A percentile compares a stretch with the other conserved stretches of the same genome.
Evolutionary conservation across 1,284 basidiomycete species (phyloP).

Genomic region (Malassezia brasiliensis): DNA sequence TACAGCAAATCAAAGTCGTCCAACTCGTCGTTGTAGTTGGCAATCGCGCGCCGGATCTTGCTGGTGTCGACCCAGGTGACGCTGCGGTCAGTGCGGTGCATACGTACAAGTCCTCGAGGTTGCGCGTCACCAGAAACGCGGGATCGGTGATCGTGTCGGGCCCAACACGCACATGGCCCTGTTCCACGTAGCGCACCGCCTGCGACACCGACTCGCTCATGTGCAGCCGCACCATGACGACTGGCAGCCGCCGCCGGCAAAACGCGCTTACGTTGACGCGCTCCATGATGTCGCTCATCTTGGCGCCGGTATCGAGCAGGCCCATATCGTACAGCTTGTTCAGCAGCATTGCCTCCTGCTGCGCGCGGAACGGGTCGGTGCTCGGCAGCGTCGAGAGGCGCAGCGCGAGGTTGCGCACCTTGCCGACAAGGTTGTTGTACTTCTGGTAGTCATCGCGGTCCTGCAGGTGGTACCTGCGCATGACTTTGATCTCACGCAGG

Average conservation of each 20-base stretch:
- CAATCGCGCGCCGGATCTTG: conserved; percentile 88
- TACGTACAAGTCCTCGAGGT: conserved; percentile 81
- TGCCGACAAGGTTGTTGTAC: conserved; percentile 93
- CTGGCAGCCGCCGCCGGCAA: conserved; percentile 79
- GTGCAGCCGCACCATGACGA: conserved; percentile 81
- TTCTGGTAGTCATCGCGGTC: conserved; percentile 81
- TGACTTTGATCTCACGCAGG: conserved; percentile 82
- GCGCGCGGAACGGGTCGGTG: conserved; percentile 74
- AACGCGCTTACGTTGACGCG: conserved; percentile 81
- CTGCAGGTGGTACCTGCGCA: conserved; percentile 77
- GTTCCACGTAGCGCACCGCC: conserved; percentile 95
- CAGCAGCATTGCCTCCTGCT: conserved; percentile 76
- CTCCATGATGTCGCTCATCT: conserved; percentile 57
- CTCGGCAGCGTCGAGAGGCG: conserved; percentile 76
- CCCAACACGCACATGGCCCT: conserved; percentile 93
- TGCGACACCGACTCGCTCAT: conserved; percentile 94
- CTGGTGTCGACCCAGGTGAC: conserved; percentile 98
- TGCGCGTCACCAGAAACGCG: conserved; percentile 80
- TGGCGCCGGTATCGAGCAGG: conserved; percentile 60
- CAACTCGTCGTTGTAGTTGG: conserved; percentile 87
- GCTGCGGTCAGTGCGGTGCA: conserved; percentile 14
- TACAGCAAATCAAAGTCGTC: conserved; percentile 46
- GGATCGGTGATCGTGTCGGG: conserved; percentile 93
- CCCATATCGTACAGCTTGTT: conserved; percentile 97
- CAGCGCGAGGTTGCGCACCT: conserved; percentile 74